These are phyloP conservation scores for Sclerotinia spermophila DNA, from an alignment of 2,329 filamentous ascomycete species.

Conservation along the genomic window DNA sequence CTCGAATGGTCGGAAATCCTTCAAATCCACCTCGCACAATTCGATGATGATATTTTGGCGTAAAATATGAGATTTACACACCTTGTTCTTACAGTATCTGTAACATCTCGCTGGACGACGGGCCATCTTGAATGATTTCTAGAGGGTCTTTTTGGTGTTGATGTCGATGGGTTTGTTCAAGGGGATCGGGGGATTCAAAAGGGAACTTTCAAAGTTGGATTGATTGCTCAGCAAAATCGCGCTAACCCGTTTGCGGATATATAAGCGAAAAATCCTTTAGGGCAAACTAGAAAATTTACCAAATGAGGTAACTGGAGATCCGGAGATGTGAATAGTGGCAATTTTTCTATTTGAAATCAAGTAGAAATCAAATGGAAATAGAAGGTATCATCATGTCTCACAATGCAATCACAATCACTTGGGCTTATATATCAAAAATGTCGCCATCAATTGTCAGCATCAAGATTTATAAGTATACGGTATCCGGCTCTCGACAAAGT, in stretches of 20 bases:
- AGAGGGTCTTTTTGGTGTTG: constrained; percentile 48
- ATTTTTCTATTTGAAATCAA: constrained; percentile 15
- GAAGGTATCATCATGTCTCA: constrained; percentile 14
- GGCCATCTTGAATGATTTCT: constrained; percentile 85
- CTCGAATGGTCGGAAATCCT: constrained; percentile 6
- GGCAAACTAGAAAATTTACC: constrained; percentile 2
- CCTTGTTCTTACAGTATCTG: constrained; percentile 99
- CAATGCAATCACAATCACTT: constrained; percentile 21
- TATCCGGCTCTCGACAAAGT: neutral
- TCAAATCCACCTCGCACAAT: constrained; percentile 14
- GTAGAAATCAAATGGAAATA: neutral
- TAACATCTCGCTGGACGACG: constrained; percentile 99
- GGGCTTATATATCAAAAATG: neutral
- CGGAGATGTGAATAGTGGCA: constrained; percentile 12
- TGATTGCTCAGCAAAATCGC: constrained; percentile 3
- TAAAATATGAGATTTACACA: constrained; percentile 46
- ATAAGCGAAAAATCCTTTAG: constrained; percentile 18
- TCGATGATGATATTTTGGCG: constrained; percentile 12
- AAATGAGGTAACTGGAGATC: constrained; percentile 4
- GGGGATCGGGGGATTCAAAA: constrained; percentile 21
- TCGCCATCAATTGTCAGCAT: neutral
- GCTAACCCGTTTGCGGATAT: constrained; percentile 5
- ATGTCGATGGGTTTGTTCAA: constrained; percentile 31
- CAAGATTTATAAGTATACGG: neutral
- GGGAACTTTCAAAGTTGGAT: constrained; percentile 4